Evolutionary conservation across 371 early-diverging fungal genomes (phyloP), one percentile per base, ranked within the genome.

Genomic region (Conidiobolus incongruus): DNA sequence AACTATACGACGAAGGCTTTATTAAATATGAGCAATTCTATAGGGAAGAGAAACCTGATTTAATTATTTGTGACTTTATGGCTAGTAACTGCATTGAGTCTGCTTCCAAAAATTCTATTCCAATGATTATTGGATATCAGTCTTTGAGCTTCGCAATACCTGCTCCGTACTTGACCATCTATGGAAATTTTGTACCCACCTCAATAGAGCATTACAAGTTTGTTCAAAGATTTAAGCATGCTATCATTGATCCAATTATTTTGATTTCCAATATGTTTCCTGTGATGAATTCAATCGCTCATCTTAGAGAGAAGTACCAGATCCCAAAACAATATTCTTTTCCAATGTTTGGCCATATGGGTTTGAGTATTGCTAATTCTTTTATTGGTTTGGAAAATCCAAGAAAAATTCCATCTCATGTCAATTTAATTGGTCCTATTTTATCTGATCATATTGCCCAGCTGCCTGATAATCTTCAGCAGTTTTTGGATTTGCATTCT

Each of bases 341-440:
- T n/a, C n/a, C 29, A 12, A 30, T 40, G 23, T n/a, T 23, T 23
- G 12, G 19, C 10, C 21, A n/a, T 29, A 2, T 10, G 19, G 5
- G n/a, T 12, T 17, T 20, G 7, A 17, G 24, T 2, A 2, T 40
- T 15, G 40, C 40, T 8, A 40, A 40, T 22, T 26, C 40, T n/a
- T 40, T 40, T 22, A n/a, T 40, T 4, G 41, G 41, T 8, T 41
- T 41, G 2, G 41, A 41, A 22, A 4, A 24, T 3, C 31, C 41
- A 12, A 22, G 8, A 10, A n/a, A 16, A 2, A 33, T 41, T 31
- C 40, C 35, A 12, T 32, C 45, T 6, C 16, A 47, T 20, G n/a
- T 40, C 12, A 11, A 39, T 33, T 10, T 23, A 3, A 26, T 47
- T 17, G 47, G 47, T 1, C 47, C 47, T 20, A 34, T 38, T n/a